These are phyloP conservation scores for Cryphonectria nitschkei DNA, from an alignment of 2,329 filamentous ascomycete species.

Conservation along the genomic window DNA sequence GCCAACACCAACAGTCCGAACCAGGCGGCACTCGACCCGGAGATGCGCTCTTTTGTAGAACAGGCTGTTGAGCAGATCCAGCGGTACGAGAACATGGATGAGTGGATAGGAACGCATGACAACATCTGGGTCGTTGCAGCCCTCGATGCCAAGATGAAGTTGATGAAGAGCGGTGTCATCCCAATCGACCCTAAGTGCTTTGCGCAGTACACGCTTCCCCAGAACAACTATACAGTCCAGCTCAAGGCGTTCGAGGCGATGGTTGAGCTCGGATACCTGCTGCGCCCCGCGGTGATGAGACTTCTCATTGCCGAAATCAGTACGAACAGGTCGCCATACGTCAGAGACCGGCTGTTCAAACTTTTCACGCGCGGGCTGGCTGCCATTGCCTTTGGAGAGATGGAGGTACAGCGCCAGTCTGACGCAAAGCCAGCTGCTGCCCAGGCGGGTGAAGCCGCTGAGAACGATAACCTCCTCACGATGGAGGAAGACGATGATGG, in stretches of 20 bases:
- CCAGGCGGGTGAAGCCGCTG: neutral
- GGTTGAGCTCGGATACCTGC: constrained; percentile 64
- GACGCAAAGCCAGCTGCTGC: constrained; percentile 7
- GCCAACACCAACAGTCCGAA: constrained; percentile 51
- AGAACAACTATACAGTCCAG: constrained; percentile 64
- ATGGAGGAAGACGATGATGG: constrained; percentile 39
- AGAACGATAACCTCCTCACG: constrained; percentile 20
- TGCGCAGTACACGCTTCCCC: constrained; percentile 67
- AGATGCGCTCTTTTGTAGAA: constrained; percentile 54
- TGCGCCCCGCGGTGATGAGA: constrained; percentile 57
- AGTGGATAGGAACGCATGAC: constrained; percentile 70
- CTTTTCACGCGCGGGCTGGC: constrained; percentile 63
- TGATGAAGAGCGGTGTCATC: constrained; percentile 69
- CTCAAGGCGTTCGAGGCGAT: constrained; percentile 69
- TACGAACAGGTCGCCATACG: constrained; percentile 66
- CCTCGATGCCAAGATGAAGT: constrained; percentile 61
- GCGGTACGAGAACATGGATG: constrained; percentile 68
- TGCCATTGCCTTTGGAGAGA: constrained; percentile 66
- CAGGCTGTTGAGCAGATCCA: constrained; percentile 66
- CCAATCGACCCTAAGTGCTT: constrained; percentile 58
- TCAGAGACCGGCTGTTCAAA: constrained; percentile 63
- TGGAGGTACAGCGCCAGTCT: constrained; percentile 21
- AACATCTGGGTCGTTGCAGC: constrained; percentile 68
- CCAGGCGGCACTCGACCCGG: constrained; percentile 45
- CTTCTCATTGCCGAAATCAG: constrained; percentile 62